phyloP scores from a whole-genome alignment of 2,329 filamentous ascomycete species.

The Neopestalotiopsis sp. region DNA sequence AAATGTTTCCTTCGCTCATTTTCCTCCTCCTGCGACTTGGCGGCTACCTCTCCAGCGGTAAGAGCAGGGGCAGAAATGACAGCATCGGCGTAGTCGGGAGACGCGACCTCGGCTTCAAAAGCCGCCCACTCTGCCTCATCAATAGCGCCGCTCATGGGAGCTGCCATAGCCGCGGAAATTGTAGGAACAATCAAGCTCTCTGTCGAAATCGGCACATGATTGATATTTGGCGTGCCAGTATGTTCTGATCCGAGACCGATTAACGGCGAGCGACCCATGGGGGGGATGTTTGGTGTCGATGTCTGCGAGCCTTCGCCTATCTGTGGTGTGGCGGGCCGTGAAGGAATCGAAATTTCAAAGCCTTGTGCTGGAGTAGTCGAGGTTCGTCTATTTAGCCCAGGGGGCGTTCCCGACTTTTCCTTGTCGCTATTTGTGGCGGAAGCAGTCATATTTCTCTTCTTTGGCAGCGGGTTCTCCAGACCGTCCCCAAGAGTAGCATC shows the following conservation, averaged over 20 bases:
- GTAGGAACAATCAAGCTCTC: constrained; percentile 26
- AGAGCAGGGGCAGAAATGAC: constrained; percentile 74
- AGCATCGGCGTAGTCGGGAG: constrained; percentile 47
- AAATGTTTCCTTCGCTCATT: constrained; percentile 58
- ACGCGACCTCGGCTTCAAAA: constrained; percentile 82
- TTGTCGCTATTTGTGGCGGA: constrained; percentile 29
- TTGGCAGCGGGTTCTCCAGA: constrained; percentile 19
- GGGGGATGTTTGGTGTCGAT: constrained; percentile 47
- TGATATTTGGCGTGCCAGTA: constrained; percentile 19
- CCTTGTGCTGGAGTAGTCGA: constrained; percentile 60
- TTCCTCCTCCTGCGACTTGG: constrained; percentile 55
- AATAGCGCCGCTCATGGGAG: constrained; percentile 29
- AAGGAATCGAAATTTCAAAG: constrained; percentile 68
- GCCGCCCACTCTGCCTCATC: constrained; percentile 87
- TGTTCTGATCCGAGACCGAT: constrained; percentile 30
- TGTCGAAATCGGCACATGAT: constrained; percentile 30
- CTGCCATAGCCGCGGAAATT: not conserved
- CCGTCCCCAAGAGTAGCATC: constrained; percentile 38
- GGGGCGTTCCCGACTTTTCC: constrained; percentile 44
- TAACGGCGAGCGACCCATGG: constrained; percentile 44
- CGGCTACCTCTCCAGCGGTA: constrained; percentile 66
- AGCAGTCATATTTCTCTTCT: constrained; percentile 42
- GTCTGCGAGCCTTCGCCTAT: constrained; percentile 48
- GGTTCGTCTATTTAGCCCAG: constrained; percentile 49
- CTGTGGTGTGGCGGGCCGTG: constrained; percentile 65